These are phyloP conservation scores for Pichia nakasei DNA, from an alignment of 805 yeast species.

Conservation along the genomic window DNA sequence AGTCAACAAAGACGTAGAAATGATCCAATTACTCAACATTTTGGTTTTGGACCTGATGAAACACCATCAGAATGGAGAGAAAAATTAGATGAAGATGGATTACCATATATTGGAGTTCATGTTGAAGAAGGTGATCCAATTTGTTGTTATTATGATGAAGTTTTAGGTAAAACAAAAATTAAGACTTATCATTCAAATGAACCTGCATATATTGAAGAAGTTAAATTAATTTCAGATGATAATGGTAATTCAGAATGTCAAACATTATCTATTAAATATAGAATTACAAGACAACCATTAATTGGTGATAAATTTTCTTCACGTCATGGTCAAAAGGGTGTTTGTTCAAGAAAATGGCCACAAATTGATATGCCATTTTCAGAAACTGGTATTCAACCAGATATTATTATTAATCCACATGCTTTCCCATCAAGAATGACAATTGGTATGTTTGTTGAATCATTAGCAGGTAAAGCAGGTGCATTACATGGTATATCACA, in stretches of 20 bases:
- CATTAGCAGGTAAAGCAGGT: conserved; percentile 98
- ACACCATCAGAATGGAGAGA: conserved; percentile 91
- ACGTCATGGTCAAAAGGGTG: conserved; percentile 98
- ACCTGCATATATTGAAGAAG: conserved; percentile 93
- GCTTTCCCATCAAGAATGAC: conserved; percentile 99
- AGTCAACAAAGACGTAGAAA: conserved; percentile 73
- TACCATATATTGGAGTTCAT: conserved; percentile 80
- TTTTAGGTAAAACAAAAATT: conserved; percentile 80
- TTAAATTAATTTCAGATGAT: conserved; percentile 84
- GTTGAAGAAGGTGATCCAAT: conserved; percentile 96
- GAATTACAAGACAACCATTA: conserved; percentile 84
- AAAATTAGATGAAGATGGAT: conserved; percentile 83
- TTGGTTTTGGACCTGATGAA: conserved; percentile 88
- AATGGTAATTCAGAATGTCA: conserved; percentile 72
- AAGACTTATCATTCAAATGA: conserved; percentile 91
- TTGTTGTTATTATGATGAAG: conserved; percentile 86
- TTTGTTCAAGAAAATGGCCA: conserved; percentile 97
- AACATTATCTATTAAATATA: conserved; percentile 74
- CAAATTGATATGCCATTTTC: conserved; percentile 93
- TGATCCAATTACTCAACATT: conserved; percentile 89
- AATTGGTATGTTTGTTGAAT: conserved; percentile 98
- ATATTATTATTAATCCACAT: conserved; percentile 95
- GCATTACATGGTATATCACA: conserved; percentile 96
- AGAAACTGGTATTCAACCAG: conserved; percentile 95
- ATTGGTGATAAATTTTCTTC: conserved; percentile 98